These are phyloP conservation scores for Leptographium flavum DNA, from an alignment of 2,329 filamentous ascomycete species.

Conservation along the genomic window DNA sequence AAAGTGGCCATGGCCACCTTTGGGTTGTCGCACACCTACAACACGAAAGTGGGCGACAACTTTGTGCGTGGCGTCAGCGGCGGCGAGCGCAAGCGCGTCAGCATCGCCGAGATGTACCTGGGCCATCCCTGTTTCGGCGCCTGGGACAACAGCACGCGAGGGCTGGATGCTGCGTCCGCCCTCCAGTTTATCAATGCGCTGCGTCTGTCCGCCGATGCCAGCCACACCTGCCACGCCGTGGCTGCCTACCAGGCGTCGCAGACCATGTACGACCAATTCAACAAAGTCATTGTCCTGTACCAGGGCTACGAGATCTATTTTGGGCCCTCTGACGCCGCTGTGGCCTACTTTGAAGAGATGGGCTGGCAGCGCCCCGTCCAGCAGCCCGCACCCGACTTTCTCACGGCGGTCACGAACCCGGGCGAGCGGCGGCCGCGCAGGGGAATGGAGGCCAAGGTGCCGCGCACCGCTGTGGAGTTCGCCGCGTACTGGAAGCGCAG, in stretches of 20 bases:
- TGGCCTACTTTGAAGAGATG: constrained; percentile 49
- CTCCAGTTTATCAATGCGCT: constrained; percentile 61
- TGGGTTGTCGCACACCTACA: constrained; percentile 57
- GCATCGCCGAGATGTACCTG: constrained; percentile 44
- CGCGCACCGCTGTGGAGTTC: constrained; percentile 47
- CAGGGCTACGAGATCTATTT: constrained; percentile 48
- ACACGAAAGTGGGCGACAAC: constrained; percentile 62
- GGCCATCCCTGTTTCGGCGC: constrained; percentile 44
- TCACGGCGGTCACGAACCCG: constrained; percentile 54
- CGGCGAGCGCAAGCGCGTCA: constrained; percentile 56
- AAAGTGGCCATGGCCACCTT: constrained; percentile 66
- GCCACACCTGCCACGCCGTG: constrained; percentile 48
- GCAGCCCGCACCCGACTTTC: constrained; percentile 56
- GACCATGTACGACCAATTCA: constrained; percentile 46
- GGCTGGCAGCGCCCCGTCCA: constrained; percentile 53
- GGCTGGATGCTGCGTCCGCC: constrained; percentile 59
- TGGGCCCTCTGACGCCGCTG: constrained; percentile 43
- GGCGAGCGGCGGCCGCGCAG: constrained; percentile 38
- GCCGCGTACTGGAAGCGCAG: constrained; percentile 42
- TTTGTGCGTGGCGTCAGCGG: constrained; percentile 61
- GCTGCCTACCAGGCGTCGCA: constrained; percentile 60
- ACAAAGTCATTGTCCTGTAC: constrained; percentile 42
- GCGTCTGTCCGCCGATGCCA: constrained; percentile 50
- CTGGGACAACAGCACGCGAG: constrained; percentile 62
- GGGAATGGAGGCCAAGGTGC: constrained; percentile 40